These are phyloP conservation scores for Erigeron philadelphicus DNA, from an alignment of 140 eudicot genomes.

Conservation along the genomic window DNA sequence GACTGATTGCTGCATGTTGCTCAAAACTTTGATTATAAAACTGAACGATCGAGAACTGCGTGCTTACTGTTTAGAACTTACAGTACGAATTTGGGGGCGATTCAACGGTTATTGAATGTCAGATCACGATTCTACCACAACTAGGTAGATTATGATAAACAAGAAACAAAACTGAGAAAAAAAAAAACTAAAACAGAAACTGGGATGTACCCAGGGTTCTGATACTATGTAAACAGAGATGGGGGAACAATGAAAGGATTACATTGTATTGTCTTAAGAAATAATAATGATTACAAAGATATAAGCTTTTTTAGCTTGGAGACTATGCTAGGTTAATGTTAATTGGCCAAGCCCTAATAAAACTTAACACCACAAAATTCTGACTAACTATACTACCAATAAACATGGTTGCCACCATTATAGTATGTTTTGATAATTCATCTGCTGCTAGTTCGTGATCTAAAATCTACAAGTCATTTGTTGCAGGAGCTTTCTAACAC, in stretches of 20 bases:
- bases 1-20: background rate
- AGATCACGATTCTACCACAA: background rate
- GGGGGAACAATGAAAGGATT: background rate
- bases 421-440: background rate
- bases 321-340: background rate
- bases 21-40: background rate
- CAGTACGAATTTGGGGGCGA: background rate
- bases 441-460: background rate
- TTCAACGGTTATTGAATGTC: background rate
- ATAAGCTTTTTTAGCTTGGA: background rate
- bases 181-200: background rate
- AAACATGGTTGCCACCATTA: too few species aligned
- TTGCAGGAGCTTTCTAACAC: slow-evolving; percentile 43
- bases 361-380: too few species aligned
- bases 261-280: background rate
- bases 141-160: background rate
- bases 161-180: background rate
- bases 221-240: too few species aligned
- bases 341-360: too few species aligned
- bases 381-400: background rate
- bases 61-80: background rate
- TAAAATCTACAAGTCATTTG: background rate
- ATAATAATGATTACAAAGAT: background rate
- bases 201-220: too few species aligned
- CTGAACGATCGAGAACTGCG: background rate